Percentiles rank a stretch among this genome's conserved stretches.
Evolutionary conservation across 2,329 filamentous ascomycete genomes (phyloP).

Genomic region (Eurotiales sp.): DNA sequence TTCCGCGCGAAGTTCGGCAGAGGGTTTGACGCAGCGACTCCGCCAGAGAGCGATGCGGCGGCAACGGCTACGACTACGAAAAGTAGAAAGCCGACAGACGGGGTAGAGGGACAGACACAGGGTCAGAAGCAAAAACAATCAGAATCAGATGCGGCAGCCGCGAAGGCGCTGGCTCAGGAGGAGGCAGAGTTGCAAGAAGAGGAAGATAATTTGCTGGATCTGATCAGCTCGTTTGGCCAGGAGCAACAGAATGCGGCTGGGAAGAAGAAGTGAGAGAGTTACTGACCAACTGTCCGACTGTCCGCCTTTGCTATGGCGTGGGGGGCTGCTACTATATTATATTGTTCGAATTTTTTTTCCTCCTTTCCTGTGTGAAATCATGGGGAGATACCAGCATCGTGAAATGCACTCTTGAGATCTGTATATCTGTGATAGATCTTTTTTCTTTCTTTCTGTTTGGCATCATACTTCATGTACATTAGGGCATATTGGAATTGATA

Average conservation of each 20-base stretch:
- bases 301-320: no score
- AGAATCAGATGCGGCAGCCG: constrained; percentile 37
- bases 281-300: not conserved
- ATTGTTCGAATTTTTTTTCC: not conserved
- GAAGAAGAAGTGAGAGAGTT: constrained; percentile 21
- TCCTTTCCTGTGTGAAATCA: not conserved
- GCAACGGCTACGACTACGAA: not conserved
- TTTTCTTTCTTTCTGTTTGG: not conserved
- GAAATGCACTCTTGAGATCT: not conserved
- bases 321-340: no score
- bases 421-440: not conserved
- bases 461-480: not conserved
- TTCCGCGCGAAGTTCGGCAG: constrained; percentile 83
- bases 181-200: constrained; percentile 45
- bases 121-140: constrained; percentile 31
- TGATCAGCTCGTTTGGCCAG: constrained; percentile 52
- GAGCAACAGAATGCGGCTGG: constrained; percentile 33
- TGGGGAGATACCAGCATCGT: not conserved
- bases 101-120: constrained; percentile 21
- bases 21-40: constrained; percentile 65
- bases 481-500: not conserved
- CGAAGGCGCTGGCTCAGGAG: constrained; percentile 39
- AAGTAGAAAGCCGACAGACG: constrained; percentile 19
- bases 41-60: constrained; percentile 24
- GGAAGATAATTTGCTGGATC: constrained; percentile 55